phyloP scores from a whole-genome alignment of 495 filamentous ascomycete genomes.

The Penicillium paradoxum region DNA sequence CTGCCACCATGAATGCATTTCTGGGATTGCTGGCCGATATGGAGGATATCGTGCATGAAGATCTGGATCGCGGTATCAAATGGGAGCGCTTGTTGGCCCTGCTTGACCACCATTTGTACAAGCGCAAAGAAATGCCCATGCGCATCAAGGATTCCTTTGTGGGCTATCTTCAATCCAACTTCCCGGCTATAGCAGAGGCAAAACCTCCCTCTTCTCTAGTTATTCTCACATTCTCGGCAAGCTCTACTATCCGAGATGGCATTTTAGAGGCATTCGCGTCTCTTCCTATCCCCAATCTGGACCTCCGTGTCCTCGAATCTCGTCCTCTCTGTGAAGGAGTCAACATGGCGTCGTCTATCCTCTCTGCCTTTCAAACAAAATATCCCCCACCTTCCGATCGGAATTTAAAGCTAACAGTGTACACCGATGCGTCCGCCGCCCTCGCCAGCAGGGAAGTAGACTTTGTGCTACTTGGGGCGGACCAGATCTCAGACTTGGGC shows the following conservation, averaged over 20 bases:
- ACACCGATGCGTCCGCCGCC: constrained; percentile 58
- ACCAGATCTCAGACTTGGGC: constrained; percentile 47
- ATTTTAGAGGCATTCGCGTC: constrained; percentile 29
- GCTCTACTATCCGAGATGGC: constrained; percentile 53
- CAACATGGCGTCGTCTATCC: constrained; percentile 45
- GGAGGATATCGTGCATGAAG: constrained; percentile 15
- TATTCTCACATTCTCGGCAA: constrained; percentile 55
- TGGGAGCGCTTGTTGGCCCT: constrained; percentile 22
- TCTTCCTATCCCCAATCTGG: constrained; percentile 32
- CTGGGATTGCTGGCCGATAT: constrained; percentile 41
- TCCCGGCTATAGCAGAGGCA: constrained; percentile 19
- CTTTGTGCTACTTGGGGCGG: constrained; percentile 57
- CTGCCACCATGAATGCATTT: constrained; percentile 51
- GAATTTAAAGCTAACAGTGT: constrained; percentile 41
- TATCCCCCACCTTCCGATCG: constrained; percentile 11
- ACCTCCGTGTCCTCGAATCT: constrained; percentile 59
- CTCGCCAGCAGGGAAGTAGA: constrained; percentile 45
- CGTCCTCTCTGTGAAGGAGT: constrained; percentile 63
- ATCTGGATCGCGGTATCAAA: constrained; percentile 19
- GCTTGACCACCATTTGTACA: constrained; percentile 29
- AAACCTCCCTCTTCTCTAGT: constrained; percentile 25
- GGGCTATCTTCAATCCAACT: constrained; percentile 28
- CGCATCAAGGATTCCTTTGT: constrained; percentile 32
- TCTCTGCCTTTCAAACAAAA: constrained; percentile 26
- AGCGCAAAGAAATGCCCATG: constrained; percentile 20